Evolutionary conservation across 2,329 filamentous ascomycete species (phyloP), one percentile per base, ranked within the genome.

Genomic region (Colletotrichum sp.): DNA sequence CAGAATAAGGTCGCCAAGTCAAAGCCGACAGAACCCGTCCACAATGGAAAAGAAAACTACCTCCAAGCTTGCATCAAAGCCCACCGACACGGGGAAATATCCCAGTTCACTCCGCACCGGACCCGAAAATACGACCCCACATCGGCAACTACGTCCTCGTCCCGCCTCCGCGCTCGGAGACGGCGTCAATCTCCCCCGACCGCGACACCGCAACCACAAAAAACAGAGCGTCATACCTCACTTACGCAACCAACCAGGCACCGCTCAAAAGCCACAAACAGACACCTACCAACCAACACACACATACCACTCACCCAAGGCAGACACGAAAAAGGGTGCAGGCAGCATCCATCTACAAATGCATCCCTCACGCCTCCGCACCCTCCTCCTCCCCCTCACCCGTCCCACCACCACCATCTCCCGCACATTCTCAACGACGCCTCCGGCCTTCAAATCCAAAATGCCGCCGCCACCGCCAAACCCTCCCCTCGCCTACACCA

Each of bases 401-500:
- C 21, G 24, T 38, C 24, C 13, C 2, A 18, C 61, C 38, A 58
- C 8, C 18, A 16, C n/a, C 18, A 56, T 18, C 24, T 15, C 55
- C 28, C 38, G 64, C 64, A 4, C 36, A 18, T 48, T 60, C 18
- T 18, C 52, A 15, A 21, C 66, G n/a, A 32, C 48, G 8, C 6
- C 28, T 21, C 43, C 4, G 8, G 5, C 6, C 6, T 32, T 34
- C 38, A 72, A 43, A 4, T 12, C 66, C 28, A 70, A 38, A 13
- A 78, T 78, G 76, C 76, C 76, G 3, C 75, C 75, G 18, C 64
- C 75, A 3, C 71, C 68, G 6, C 76, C 76, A 9, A 62, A 67
- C 43, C 71, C 68, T 2, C 75, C 76, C 6, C 66, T 78, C 5
- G 48, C 71, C 55, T 78, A 77, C 65, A 60, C 60, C n/a, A 78